Base-by-base conservation (phyloP, 2,329 filamentous ascomycete genomes). In the Sordariomycetes sp. region DNA sequence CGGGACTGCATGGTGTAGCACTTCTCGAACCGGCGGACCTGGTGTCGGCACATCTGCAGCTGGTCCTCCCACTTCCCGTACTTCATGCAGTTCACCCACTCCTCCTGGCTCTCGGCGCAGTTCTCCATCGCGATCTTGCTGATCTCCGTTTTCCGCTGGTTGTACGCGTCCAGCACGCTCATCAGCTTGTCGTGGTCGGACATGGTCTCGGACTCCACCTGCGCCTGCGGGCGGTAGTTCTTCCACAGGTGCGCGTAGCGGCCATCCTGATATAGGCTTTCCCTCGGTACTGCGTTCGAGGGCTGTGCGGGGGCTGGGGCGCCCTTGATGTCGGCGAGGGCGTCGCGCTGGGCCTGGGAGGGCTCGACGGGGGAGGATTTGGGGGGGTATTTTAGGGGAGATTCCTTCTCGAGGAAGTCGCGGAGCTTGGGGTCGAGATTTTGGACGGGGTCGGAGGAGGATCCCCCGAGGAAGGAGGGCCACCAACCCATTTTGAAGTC, bases 1-100 rank as follows among this genome's bases (percentile, higher is more conserved):
- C 90, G 82, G 74, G 77, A 79, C 62, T 98, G 92, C 65, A 88
- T 87, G 35, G 72, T 80, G 55, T 92, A 94, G 63, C 92, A 98
- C 45, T 83, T 72, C 53, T 92, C 83, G 50, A 95, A 88, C 41
- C 69, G 74, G 46, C 67, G 70, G 48, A 86, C 83, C 63, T 94
- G 79, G 36, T 75, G 69, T 26, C 79, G 70, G 55, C 92, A 98
- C 76, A 95, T 74, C 24, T 80, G 87, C 58, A 90, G 63, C 45
- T 75, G 72, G 44, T 82, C 76, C 48, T 63, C 59, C 65, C 76
- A 75, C 32, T 68, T 71, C 19, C 88, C 88, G 35, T 70, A 67
- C 48, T 73, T 72, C 68, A 92, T 92, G 66, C 92, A 98, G 31
- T 82, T 70, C 39, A 80, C 78, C 66, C 93, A 81, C 38, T 81